Evolutionary conservation across 116 monocot genomes (phyloP).

Genomic region (Posidonia oceanica): DNA sequence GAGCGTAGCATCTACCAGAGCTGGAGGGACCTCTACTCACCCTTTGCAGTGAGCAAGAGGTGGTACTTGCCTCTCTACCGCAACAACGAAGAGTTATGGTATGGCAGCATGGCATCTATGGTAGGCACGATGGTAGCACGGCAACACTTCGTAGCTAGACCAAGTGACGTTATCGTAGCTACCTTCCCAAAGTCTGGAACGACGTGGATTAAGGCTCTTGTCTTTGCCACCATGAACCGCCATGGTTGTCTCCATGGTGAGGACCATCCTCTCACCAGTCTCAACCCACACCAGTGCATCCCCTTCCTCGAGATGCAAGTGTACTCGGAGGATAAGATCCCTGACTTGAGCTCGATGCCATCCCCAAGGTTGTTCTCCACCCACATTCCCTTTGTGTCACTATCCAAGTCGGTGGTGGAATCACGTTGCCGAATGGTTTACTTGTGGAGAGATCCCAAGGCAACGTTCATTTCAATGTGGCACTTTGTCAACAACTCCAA

Average conservation of each 20-base stretch:
- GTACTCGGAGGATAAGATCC: neutral
- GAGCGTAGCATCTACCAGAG: no score
- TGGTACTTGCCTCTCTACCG: no score
- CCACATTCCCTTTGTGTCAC: slow-evolving; percentile 9
- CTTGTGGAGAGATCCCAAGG: slow-evolving; percentile 8
- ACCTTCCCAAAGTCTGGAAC: no score
- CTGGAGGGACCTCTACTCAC: neutral
- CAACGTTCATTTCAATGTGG: slow-evolving; percentile 4
- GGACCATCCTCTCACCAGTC: neutral
- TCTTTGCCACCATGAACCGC: no score
- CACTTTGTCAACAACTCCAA: neutral
- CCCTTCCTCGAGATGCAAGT: slow-evolving; percentile 12
- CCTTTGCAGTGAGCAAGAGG: neutral
- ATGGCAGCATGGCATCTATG: no score
- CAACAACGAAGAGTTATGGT: no score
- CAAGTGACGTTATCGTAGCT: no score
- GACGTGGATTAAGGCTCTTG: no score
- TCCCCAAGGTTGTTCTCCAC: slow-evolving; percentile 14
- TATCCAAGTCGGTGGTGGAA: slow-evolving; percentile 2
- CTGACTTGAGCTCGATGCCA: neutral
- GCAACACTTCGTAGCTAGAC: no score
- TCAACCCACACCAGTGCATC: slow-evolving; percentile 15
- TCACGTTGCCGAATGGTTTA: neutral
- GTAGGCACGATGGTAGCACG: no score
- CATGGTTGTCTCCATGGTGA: no score